Percentiles rank a stretch among this genome's conserved stretches.
phyloP scores from a whole-genome alignment of 331 rosid species.

The Malus hybrid region DNA sequence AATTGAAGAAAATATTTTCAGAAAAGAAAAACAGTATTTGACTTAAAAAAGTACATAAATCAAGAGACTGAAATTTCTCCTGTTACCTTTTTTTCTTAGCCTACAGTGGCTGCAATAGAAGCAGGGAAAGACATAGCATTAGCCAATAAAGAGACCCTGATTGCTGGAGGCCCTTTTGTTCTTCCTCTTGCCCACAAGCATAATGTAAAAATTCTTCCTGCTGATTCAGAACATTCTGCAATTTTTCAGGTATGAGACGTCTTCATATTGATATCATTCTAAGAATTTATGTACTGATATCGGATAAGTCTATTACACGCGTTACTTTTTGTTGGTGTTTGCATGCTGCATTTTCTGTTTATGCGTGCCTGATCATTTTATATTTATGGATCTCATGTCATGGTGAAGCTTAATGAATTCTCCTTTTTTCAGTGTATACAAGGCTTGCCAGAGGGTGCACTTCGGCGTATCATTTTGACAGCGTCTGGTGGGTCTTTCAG shows the following conservation, averaged over 20 bases:
- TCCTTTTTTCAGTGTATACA: slow-evolving; percentile 69
- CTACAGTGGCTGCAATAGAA: slow-evolving; percentile 91
- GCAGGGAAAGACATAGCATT: slow-evolving; percentile 97
- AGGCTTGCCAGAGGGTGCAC: slow-evolving; percentile 80
- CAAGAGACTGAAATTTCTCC: slow-evolving; percentile 24
- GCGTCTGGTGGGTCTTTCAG: slow-evolving; percentile 97
- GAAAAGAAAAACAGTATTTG: neutral
- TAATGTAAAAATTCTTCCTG: slow-evolving; percentile 86
- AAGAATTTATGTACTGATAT: neutral
- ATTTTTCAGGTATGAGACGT: slow-evolving; percentile 68
- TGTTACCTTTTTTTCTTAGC: slow-evolving; percentile 38
- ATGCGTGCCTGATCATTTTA: neutral
- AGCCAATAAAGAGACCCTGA: slow-evolving; percentile 92
- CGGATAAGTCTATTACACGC: neutral
- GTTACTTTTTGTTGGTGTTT: neutral
- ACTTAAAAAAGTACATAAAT: neutral
- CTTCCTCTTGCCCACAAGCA: slow-evolving; percentile 93
- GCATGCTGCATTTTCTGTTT: neutral
- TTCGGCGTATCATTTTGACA: slow-evolving; percentile 72
- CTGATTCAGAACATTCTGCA: slow-evolving; percentile 98
- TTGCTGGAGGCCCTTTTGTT: slow-evolving; percentile 92
- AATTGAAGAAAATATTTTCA: neutral
- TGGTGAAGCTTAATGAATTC: slow-evolving; percentile 21
- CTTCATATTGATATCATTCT: neutral
- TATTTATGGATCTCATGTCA: neutral